phyloP scores from a whole-genome alignment of 345 rosid species.

The Populus ilicifolia region DNA sequence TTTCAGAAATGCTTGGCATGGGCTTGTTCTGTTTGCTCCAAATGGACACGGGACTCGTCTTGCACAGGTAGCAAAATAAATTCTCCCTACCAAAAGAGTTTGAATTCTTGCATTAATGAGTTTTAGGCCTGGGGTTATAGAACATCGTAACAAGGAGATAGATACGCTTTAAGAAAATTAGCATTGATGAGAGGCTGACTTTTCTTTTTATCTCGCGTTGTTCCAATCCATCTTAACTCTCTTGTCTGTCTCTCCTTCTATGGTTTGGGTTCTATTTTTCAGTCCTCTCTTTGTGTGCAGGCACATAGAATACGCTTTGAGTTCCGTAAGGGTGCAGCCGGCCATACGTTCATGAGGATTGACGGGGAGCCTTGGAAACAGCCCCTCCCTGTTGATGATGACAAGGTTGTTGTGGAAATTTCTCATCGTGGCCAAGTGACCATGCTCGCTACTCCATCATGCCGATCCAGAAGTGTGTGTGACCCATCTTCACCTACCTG shows the following conservation, averaged over 20 bases:
- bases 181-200: background rate
- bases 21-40: conserved; percentile 39
- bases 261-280: background rate
- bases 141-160: background rate
- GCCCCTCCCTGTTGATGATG: conserved; percentile 57
- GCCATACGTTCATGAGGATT: conserved; percentile 63
- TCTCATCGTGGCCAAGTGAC: conserved; percentile 56
- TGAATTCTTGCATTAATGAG: too few relatives aligned
- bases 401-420: conserved; percentile 56
- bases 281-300: conserved; percentile 22
- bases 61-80: conserved; percentile 37
- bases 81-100: too few relatives aligned
- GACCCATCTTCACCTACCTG: conserved; percentile 36
- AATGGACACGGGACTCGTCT: conserved; percentile 50
- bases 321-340: conserved; percentile 53
- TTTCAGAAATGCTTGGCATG: conserved; percentile 51
- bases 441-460: conserved; percentile 54
- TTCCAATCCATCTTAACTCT: too few relatives aligned
- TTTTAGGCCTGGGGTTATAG: too few relatives aligned
- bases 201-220: background rate
- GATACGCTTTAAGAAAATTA: too few relatives aligned
- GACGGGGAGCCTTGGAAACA: conserved; percentile 87
- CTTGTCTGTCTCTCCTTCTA: too few relatives aligned
- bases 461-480: conserved; percentile 41
- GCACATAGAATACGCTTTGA: conserved; percentile 57